Evolutionary conservation across 129 eudicot genomes (phyloP).

Genomic region (Calendula officinalis): DNA sequence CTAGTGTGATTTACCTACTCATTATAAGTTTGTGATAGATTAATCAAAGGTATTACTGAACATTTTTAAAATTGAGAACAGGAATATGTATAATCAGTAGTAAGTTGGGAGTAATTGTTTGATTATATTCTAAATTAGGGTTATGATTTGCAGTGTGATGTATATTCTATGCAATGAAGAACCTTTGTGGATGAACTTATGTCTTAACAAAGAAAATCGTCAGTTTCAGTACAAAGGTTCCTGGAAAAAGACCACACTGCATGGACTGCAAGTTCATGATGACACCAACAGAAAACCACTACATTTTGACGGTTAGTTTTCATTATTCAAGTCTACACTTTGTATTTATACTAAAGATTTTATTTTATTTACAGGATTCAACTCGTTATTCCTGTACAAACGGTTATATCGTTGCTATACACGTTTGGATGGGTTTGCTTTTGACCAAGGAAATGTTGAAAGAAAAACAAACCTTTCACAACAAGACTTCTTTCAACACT

Average conservation of each 20-base stretch:
- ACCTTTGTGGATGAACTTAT: slow-evolving; percentile 93
- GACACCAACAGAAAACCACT: slow-evolving; percentile 45
- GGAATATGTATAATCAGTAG: not conserved
- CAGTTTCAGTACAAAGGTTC: slow-evolving; percentile 79
- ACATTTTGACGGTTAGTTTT: slow-evolving; percentile 63
- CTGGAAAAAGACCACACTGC: slow-evolving; percentile 85
- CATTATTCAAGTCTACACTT: slow-evolving; percentile 7
- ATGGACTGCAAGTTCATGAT: slow-evolving; percentile 54
- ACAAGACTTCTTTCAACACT: slow-evolving; percentile 56
- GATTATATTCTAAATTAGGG: slow-evolving; percentile 6
- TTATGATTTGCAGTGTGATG: slow-evolving; percentile 70
- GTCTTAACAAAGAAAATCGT: slow-evolving; percentile 63
- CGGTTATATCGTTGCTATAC: slow-evolving; percentile 87
- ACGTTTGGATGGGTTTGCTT: slow-evolving; percentile 71
- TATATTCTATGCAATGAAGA: slow-evolving; percentile 97
- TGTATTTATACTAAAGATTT: slow-evolving; percentile 15
- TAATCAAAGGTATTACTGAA: not conserved
- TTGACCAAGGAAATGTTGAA: slow-evolving; percentile 87
- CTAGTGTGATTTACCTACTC: too few species aligned
- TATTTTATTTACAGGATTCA: slow-evolving; percentile 55
- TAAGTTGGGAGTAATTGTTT: slow-evolving; percentile 4
- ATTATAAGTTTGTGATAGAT: too few species aligned
- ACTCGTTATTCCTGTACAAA: slow-evolving; percentile 74
- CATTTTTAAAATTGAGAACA: not conserved
- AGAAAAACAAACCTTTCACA: slow-evolving; percentile 56